Evolutionary conservation across 2,329 filamentous ascomycete species (phyloP).

Genomic region (Seiridium cupressi): DNA sequence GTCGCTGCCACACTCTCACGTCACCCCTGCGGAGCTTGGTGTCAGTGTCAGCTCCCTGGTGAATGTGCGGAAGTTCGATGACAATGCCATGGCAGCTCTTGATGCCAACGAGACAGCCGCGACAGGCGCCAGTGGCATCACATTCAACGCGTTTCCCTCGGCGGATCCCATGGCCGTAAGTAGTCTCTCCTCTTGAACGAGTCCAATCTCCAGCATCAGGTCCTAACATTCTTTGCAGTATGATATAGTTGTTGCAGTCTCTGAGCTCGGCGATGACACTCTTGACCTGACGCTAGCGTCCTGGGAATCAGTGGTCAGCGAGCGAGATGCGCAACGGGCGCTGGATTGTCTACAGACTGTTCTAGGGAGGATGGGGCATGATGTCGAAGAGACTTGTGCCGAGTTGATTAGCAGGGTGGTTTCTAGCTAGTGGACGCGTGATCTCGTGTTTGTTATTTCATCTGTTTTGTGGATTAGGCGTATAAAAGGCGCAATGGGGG

Average conservation of each 20-base stretch:
- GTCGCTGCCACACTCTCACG: constrained; percentile 7
- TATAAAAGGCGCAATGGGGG: too few relatives aligned
- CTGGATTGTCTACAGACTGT: constrained; percentile 5
- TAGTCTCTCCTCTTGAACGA: not conserved
- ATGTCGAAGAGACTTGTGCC: not conserved
- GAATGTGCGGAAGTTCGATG: constrained; percentile 10
- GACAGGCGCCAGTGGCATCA: not conserved
- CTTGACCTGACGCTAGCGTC: constrained; percentile 8
- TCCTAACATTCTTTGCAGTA: constrained; percentile 2
- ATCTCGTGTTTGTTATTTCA: too few relatives aligned
- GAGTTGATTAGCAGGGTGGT: not conserved
- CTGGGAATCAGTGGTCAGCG: constrained; percentile 8
- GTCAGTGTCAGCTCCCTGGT: not conserved
- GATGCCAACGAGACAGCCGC: not conserved
- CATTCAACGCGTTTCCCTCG: constrained; percentile 1
- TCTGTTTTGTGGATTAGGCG: not conserved
- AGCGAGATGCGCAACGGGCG: not conserved
- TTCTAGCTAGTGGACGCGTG: not conserved
- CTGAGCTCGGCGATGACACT: constrained; percentile 6
- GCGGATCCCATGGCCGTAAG: constrained; percentile 10
- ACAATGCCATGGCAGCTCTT: not conserved
- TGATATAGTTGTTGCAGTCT: constrained; percentile 9
- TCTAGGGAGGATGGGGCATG: constrained; percentile 2
- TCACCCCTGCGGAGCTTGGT: constrained; percentile 6
- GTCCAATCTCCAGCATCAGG: too few relatives aligned